Conservation (phyloP, 192 early-diverging fungal species). For the Gigaspora rosea region DNA sequence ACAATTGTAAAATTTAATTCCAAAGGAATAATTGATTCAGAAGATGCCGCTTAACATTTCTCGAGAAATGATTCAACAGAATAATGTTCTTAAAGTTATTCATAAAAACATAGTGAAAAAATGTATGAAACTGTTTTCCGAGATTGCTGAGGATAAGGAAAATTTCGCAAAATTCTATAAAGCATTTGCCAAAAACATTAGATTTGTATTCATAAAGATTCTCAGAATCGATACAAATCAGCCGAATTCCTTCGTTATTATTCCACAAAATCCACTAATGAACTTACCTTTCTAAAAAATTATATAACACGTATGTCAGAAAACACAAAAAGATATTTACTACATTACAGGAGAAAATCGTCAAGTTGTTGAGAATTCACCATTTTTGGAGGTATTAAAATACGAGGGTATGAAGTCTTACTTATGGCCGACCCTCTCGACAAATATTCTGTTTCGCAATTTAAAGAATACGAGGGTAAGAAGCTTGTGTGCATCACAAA, state of each 20-base stretch:
- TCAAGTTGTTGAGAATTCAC: too few relatives aligned
- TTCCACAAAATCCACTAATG: conserved; percentile 98
- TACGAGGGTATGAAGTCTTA: too few relatives aligned
- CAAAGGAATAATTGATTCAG: conserved; percentile 99
- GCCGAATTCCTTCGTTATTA: too few relatives aligned
- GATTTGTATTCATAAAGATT: conserved; percentile 98
- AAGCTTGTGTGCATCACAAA: conserved; percentile 97
- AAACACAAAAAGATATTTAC: conserved; percentile 99
- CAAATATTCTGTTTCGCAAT: conserved; percentile 97
- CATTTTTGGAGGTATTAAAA: too few relatives aligned
- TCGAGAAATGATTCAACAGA: conserved; percentile 99
- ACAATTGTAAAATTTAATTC: conserved; percentile 99
- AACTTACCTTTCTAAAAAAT: conserved; percentile 98
- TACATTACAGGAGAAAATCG: too few relatives aligned
- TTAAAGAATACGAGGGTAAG: conserved; percentile 99
- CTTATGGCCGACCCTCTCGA: conserved; percentile 99
- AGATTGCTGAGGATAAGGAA: conserved; percentile 98
- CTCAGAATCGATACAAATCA: conserved; percentile 97
- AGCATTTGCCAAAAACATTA: conserved; percentile 99
- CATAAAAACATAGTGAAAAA: too few relatives aligned
- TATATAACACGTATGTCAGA: conserved; percentile 99
- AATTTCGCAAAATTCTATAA: conserved; percentile 99
- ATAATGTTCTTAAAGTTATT: conserved; percentile 99
- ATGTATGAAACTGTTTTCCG: too few relatives aligned
- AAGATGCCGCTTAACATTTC: conserved; percentile 99